phyloP scores from a whole-genome alignment of 208 protist species.

The Kentomonas sorsogonicus region DNA sequence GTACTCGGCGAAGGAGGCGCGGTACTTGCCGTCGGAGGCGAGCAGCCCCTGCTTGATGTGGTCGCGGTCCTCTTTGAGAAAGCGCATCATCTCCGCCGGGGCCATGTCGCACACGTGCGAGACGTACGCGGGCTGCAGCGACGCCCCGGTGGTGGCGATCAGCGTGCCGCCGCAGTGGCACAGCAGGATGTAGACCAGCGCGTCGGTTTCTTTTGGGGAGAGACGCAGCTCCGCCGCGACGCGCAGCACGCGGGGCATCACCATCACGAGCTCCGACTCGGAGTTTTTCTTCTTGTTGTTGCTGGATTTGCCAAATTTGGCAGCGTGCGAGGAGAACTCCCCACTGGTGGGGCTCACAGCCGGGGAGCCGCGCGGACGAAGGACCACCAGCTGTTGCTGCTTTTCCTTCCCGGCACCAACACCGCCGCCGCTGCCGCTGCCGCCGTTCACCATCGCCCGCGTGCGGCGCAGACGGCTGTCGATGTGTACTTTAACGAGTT shows the following conservation, averaged over 20 bases:
- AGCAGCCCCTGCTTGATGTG: constrained; percentile 85
- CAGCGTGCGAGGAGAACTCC: too few species aligned
- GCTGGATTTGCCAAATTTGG: too few species aligned
- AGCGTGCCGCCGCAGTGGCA: constrained; percentile 64
- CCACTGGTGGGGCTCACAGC: too few species aligned
- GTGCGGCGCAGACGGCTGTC: constrained; percentile 26
- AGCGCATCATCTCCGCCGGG: constrained; percentile 65
- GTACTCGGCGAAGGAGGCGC: constrained; percentile 53
- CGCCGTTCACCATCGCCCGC: too few species aligned
- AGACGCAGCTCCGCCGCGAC: constrained; percentile 52
- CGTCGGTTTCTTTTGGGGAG: constrained; percentile 32
- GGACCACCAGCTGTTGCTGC: too few species aligned
- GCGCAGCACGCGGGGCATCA: constrained; percentile 63
- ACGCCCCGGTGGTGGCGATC: constrained; percentile 8
- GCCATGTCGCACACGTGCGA: constrained; percentile 53
- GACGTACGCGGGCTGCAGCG: constrained; percentile 39
- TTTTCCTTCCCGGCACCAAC: too few species aligned
- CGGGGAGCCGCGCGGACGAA: too few species aligned
- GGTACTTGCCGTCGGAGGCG: constrained; percentile 42
- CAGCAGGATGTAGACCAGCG: constrained; percentile 68
- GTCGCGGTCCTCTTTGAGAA: constrained; percentile 60
- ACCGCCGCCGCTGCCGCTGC: too few species aligned
- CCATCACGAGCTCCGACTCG: too few species aligned
- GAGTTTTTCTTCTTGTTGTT: too few species aligned
- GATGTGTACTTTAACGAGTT: constrained; percentile 24